These are phyloP conservation scores for Talaromyces sp. DNA, from an alignment of 2,329 filamentous ascomycete genomes.

Conservation along the genomic window DNA sequence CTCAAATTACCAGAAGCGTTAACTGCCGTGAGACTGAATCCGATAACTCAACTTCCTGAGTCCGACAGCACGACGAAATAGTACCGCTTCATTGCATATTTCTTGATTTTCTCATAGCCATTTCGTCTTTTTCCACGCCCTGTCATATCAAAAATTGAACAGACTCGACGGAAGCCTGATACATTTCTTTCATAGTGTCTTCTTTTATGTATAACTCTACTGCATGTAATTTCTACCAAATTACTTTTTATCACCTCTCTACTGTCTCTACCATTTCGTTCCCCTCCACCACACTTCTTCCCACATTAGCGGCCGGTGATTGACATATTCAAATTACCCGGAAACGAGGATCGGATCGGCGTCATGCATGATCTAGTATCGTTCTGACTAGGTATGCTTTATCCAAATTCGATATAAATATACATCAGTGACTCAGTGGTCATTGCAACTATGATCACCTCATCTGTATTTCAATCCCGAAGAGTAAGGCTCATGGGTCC, in stretches of 20 bases:
- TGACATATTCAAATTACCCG: neutral
- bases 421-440: neutral
- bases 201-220: neutral
- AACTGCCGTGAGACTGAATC: constrained; percentile 30
- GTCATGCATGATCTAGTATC: neutral
- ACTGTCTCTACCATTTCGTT: neutral
- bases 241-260: constrained; percentile 4
- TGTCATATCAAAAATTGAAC: neutral
- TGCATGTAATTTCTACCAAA: constrained; percentile 2
- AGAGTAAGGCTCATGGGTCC: neutral
- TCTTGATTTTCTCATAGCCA: neutral
- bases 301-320: neutral
- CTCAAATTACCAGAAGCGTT: constrained; percentile 65
- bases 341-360: too few species aligned
- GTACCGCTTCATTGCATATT: neutral
- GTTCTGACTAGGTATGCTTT: neutral
- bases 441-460: neutral
- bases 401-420: neutral
- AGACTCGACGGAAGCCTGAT: neutral
- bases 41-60: constrained; percentile 21
- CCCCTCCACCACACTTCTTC: neutral
- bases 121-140: neutral
- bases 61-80: constrained; percentile 8
- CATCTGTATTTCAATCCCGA: neutral
- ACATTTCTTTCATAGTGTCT: neutral